Evolutionary conservation across 164 flowering plant genomes (phyloP).

Genomic region (Tetrastigma voinierianum): DNA sequence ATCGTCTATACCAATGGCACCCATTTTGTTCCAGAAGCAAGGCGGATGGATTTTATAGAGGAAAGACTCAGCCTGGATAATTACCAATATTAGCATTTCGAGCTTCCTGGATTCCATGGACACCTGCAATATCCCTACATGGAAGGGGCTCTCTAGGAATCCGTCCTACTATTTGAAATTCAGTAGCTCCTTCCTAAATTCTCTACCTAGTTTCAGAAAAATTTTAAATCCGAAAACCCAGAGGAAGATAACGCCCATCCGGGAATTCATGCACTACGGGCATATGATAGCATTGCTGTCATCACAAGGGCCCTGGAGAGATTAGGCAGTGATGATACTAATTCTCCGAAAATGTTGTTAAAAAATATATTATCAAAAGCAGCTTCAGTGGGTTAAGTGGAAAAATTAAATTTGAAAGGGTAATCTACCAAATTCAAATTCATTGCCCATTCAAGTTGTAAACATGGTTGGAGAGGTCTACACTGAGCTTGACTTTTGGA

Average conservation of each 20-base stretch:
- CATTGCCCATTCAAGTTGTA: conserved; percentile 17
- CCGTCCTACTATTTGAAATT: too few species aligned
- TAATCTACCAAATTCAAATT: conserved; percentile 11
- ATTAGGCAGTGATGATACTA: not conserved
- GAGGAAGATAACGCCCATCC: conserved; percentile 24
- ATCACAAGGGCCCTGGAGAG: too few species aligned
- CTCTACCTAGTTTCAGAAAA: too few species aligned
- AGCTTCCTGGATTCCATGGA: too few species aligned
- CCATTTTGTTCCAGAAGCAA: conserved; percentile 36
- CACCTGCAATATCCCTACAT: too few species aligned
- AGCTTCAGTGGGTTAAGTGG: too few species aligned
- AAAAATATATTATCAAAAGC: too few species aligned
- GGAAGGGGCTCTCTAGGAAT: conserved; percentile 1
- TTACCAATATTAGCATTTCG: too few species aligned
- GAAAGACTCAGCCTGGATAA: conserved; percentile 21
- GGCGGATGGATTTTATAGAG: conserved; percentile 27
- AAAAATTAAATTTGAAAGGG: too few species aligned
- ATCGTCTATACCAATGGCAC: conserved; percentile 16
- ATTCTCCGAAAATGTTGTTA: too few species aligned
- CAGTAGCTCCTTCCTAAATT: too few species aligned
- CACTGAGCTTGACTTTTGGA: conserved; percentile 29
- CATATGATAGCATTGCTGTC: conserved; percentile 24
- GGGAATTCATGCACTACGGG: conserved; percentile 17
- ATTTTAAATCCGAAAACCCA: conserved; percentile 3
- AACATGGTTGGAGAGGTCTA: conserved; percentile 29